phyloP scores from a whole-genome alignment of 1,284 basidiomycete species.

The Moesziomyces parantarcticus region DNA sequence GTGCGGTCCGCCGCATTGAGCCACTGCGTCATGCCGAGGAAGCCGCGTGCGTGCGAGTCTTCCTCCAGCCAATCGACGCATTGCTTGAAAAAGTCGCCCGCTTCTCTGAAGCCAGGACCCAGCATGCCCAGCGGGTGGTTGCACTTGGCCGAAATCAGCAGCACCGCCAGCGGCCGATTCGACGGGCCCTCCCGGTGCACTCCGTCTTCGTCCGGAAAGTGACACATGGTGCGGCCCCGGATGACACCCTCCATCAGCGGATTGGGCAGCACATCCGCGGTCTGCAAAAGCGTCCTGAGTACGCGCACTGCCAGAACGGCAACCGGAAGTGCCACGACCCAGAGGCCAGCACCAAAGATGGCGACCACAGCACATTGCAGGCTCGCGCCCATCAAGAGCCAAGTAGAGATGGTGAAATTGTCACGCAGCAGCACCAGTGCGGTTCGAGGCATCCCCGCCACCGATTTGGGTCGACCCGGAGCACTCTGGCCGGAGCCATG shows the following conservation, averaged over 20 bases:
- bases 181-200: constrained; percentile 7
- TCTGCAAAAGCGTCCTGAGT: constrained; percentile 12
- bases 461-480: constrained; percentile 6
- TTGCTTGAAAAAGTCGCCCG: constrained; percentile 15
- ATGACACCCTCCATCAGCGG: constrained; percentile 26
- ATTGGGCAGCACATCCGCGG: constrained; percentile 4
- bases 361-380: constrained; percentile 12
- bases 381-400: constrained; percentile 23
- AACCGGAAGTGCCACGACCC: constrained; percentile 12
- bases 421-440: constrained; percentile 7
- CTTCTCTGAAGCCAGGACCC: constrained; percentile 27
- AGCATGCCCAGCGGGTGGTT: constrained; percentile 26
- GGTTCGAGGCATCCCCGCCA: neutral
- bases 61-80: constrained; percentile 32
- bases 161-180: constrained; percentile 20
- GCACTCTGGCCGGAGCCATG: neutral
- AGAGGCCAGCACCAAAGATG: constrained; percentile 15
- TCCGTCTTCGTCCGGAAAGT: constrained; percentile 19
- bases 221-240: constrained; percentile 15
- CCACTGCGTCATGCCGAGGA: constrained; percentile 38
- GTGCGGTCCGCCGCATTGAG: constrained; percentile 23
- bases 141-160: constrained; percentile 20
- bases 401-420: constrained; percentile 17
- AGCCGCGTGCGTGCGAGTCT: constrained; percentile 22
- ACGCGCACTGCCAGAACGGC: constrained; percentile 8